These are phyloP conservation scores for Sutorius australiensis DNA, from an alignment of 768 basidiomycete species.

Conservation along the genomic window DNA sequence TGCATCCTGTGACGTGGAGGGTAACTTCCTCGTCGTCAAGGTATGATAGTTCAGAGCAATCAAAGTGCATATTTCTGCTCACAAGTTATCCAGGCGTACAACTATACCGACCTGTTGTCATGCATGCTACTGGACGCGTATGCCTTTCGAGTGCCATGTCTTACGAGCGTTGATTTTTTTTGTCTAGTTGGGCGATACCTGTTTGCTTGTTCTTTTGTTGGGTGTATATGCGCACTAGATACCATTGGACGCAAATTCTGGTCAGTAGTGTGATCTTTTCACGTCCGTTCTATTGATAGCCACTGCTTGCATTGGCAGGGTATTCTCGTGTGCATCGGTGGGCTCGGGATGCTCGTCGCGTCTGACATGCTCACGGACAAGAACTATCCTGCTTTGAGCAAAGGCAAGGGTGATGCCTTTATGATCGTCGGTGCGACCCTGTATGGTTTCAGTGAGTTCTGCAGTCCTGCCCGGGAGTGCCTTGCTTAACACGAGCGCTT, in stretches of 20 bases:
- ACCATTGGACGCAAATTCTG: constrained; percentile 80
- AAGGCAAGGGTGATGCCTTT: constrained; percentile 78
- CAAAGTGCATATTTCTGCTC: neutral
- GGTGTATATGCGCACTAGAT: constrained; percentile 75
- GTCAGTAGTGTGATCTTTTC: constrained; percentile 36
- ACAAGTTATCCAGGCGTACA: constrained; percentile 52
- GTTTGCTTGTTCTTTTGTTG: constrained; percentile 81
- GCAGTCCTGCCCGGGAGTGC: neutral
- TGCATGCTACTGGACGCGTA: constrained; percentile 92
- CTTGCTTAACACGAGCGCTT: neutral
- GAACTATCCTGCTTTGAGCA: constrained; percentile 59
- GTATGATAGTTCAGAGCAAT: constrained; percentile 27
- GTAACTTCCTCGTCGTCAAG: constrained; percentile 83
- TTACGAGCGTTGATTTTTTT: neutral
- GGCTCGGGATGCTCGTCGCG: constrained; percentile 74
- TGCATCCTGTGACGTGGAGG: constrained; percentile 81
- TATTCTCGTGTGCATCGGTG: constrained; percentile 65
- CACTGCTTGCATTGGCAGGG: constrained; percentile 44
- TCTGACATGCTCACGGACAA: constrained; percentile 78
- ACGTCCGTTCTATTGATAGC: neutral
- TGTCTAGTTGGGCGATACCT: constrained; percentile 78
- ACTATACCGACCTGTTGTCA: constrained; percentile 83
- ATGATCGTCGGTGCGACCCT: constrained; percentile 85
- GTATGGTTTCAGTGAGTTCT: constrained; percentile 75
- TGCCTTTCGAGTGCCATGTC: constrained; percentile 18